Evolutionary conservation across 371 early-diverging fungal species (phyloP), one percentile per base, ranked within the genome.

Genomic region (Syncephalastrum monosporum): DNA sequence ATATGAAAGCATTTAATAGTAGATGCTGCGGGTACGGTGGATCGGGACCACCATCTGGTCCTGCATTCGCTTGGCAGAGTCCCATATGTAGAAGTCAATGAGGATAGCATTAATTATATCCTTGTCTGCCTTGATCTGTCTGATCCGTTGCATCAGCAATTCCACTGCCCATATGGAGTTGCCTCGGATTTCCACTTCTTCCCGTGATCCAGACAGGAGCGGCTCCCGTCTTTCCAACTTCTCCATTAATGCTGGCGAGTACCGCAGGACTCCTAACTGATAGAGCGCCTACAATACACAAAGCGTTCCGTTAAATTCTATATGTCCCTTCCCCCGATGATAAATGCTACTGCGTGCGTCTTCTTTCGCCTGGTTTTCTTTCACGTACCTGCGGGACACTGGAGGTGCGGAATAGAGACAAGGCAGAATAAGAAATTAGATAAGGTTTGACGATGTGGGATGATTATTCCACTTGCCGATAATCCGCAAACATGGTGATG

Each of bases 401-500:
- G 58, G n/a, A 55, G 14, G 27, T 5, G 16, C 10, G 13, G 21
- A 47, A 42, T 52, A 57, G 38, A 44, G 1, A 10, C 38, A 33
- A 33, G 38, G 8, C 38, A 33, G 33, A 56, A 15, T 21, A 50
- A n/a, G 21, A 48, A 50, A 49, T 61, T 43, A 47, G 33, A 29
- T 47, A 43, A 56, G 23, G 44, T 56, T 16, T n/a, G 46, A 51
- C 14, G 13, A 44, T 43, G 25, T n/a, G 27, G 15, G 38, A 27
- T 46, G 33, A 23, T 33, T 17, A 51, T 46, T 29, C 24, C 21
- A 59, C 49, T 60, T 69, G 74, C 82, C 92, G 79, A 60, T 95
- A 95, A 73, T 95, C 95, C 5, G 95, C 95, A 86, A 95, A 93
- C 93, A 95, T 95, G 16, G 95, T 95, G 50, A 95, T 82, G 4